Base-by-base conservation (phyloP, 2,329 filamentous ascomycete species). In the Colletotrichum spinosum region DNA sequence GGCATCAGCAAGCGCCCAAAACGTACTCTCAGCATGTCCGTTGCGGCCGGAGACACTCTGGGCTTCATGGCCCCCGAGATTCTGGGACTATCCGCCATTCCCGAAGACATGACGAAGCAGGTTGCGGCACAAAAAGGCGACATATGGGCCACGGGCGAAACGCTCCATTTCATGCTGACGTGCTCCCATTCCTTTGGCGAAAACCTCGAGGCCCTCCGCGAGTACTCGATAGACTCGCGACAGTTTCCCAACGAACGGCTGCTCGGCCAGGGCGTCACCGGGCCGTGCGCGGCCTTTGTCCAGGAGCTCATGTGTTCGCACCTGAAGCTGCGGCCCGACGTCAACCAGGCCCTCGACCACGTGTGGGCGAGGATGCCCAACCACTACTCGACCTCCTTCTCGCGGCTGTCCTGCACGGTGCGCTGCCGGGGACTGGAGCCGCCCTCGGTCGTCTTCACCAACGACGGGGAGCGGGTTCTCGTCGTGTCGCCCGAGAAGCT, bases 31-130 rank as follows among this genome's bases (percentile, higher is more conserved):
- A 58, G 55, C 38, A 58, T 58, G 46, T 58, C 55, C 2, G 8
- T 44, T 3, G 55, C 46, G 0, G 55, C 17, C 6, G 46, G 55
- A 33, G 46, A 51, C 25, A 58, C 46, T 2, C 35, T 50, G 4
- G 46, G 55, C 10, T 58, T 58, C 13, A 35, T 44, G 55, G 55
- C 55, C 2, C 55, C 55, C 13, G 55, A 58, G 17, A n/a, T 58
- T 5, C n/a, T 58, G 6, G 55, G 55, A 6, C 55, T 58, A 5
- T 44, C 37, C n/a, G 8, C 46, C 8, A 33, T 35, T 1, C n/a
- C 46, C 9, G 39, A 50, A 17, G 55, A 51, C 33, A 45, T 58
- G 11, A n/a, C 46, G 8, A 17, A 37, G n/a, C 46, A 58, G 9
- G 11, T 38, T 7, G 55, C 38, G 8, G 46, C 55, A 13, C 55